phyloP scores from a whole-genome alignment of 768 basidiomycete genomes.

The Holtermanniella nyarrowii region DNA sequence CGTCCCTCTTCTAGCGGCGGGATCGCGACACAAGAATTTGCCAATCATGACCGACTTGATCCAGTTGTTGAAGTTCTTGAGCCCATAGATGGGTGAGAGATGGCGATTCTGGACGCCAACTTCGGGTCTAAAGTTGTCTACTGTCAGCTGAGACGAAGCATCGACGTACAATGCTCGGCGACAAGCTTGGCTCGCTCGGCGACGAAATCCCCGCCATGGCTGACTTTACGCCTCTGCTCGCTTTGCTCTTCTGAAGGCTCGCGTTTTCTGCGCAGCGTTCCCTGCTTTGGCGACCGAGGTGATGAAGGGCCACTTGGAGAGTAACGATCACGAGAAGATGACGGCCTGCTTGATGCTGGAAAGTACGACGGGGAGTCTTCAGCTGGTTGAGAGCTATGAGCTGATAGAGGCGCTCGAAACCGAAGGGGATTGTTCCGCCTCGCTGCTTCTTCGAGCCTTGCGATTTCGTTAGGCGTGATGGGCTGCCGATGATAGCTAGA shows the following conservation, averaged over 20 bases:
- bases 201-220: slow-evolving; percentile 15
- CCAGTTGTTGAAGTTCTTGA: slow-evolving; percentile 99
- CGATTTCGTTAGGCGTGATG: slow-evolving; percentile 21
- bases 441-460: slow-evolving; percentile 5
- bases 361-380: slow-evolving; percentile 29
- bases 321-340: slow-evolving; percentile 4
- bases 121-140: slow-evolving; percentile 89
- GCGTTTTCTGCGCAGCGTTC: neutral
- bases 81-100: slow-evolving; percentile 87
- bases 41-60: slow-evolving; percentile 94
- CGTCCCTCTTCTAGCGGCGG: slow-evolving; percentile 38
- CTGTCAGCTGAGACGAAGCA: neutral
- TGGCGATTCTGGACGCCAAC: slow-evolving; percentile 73
- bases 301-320: slow-evolving; percentile 1
- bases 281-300: slow-evolving; percentile 6
- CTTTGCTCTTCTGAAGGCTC: slow-evolving; percentile 13
- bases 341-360: slow-evolving; percentile 10
- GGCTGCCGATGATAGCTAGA: slow-evolving; percentile 20
- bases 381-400: slow-evolving; percentile 16
- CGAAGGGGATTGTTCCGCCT: slow-evolving; percentile 28
- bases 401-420: slow-evolving; percentile 21
- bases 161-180: slow-evolving; percentile 31
- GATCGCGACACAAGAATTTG: slow-evolving; percentile 67
- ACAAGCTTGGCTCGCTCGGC: slow-evolving; percentile 23
- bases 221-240: slow-evolving; percentile 20